These are phyloP conservation scores for Barnettozyma vustinii DNA, from an alignment of 805 yeast species.

Conservation along the genomic window DNA sequence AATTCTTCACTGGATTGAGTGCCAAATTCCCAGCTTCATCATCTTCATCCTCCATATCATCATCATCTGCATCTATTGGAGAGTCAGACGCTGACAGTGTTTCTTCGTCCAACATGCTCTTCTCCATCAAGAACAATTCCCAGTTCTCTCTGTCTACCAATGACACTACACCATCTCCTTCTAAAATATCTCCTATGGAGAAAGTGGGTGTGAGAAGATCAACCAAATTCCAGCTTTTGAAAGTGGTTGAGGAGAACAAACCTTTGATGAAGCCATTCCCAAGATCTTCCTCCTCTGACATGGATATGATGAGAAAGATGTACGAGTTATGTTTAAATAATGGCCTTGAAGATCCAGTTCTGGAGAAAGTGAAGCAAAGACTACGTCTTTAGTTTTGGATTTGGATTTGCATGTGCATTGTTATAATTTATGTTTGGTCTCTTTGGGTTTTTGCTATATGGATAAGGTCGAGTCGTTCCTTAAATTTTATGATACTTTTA, in stretches of 20 bases:
- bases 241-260: conserved; percentile 1
- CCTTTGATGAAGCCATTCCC: not conserved
- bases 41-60: conserved; percentile 9
- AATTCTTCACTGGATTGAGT: conserved; percentile 6
- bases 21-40: conserved; percentile 8
- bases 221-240: conserved; percentile 5
- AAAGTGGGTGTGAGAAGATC: conserved; percentile 1
- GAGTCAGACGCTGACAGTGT: conserved; percentile 8
- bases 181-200: not conserved
- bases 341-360: conserved; percentile 18
- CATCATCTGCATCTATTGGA: conserved; percentile 8
- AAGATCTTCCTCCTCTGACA: conserved; percentile 7
- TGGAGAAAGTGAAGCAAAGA: conserved; percentile 18
- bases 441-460: not conserved
- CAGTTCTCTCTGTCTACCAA: conserved; percentile 9
- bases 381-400: not conserved
- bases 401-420: not conserved
- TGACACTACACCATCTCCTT: not conserved
- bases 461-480: not conserved
- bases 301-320: conserved; percentile 17
- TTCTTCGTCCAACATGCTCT: conserved; percentile 6
- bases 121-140: conserved; percentile 15
- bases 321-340: conserved; percentile 21
- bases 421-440: not conserved
- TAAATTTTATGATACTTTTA: no score